Conservation (phyloP, 352 stramenopile genomes). For the Globisporangium iwayamae region DNA sequence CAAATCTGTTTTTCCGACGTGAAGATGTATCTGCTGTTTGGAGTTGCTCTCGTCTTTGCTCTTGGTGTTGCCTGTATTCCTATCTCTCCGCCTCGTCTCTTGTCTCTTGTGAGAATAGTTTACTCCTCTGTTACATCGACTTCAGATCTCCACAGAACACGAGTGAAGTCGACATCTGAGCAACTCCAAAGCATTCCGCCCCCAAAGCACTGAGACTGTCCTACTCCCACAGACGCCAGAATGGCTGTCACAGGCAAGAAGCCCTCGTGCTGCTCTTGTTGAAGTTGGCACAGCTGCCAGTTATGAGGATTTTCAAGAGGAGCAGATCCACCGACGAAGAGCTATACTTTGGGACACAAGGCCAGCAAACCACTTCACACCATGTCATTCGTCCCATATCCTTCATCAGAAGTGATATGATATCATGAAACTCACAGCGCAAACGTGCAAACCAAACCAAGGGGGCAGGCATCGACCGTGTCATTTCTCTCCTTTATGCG, state of each 20-base stretch:
- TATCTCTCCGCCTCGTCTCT: neutral
- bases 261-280: neutral
- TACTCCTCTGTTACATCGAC: neutral
- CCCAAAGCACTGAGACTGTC: neutral
- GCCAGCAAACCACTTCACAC: neutral
- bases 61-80: neutral
- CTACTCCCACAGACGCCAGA: neutral
- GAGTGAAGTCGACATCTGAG: neutral
- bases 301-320: neutral
- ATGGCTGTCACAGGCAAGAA: too few species aligned
- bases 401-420: neutral
- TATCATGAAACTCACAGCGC: neutral
- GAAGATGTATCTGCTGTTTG: slow-evolving; percentile 8
- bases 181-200: neutral
- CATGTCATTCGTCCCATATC: neutral
- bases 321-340: neutral
- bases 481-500: neutral
- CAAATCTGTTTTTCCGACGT: slow-evolving; percentile 2
- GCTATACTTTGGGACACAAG: neutral
- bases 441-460: neutral
- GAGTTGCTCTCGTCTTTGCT: neutral
- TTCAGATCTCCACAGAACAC: neutral
- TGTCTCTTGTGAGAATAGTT: neutral
- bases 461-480: neutral
- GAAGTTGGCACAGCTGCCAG: neutral